A percentile compares a stretch with the other conserved stretches of the same genome.
These are phyloP conservation scores for Colletotrichum sp. DNA, from an alignment of 2,329 filamentous ascomycete species.

Conservation along the genomic window DNA sequence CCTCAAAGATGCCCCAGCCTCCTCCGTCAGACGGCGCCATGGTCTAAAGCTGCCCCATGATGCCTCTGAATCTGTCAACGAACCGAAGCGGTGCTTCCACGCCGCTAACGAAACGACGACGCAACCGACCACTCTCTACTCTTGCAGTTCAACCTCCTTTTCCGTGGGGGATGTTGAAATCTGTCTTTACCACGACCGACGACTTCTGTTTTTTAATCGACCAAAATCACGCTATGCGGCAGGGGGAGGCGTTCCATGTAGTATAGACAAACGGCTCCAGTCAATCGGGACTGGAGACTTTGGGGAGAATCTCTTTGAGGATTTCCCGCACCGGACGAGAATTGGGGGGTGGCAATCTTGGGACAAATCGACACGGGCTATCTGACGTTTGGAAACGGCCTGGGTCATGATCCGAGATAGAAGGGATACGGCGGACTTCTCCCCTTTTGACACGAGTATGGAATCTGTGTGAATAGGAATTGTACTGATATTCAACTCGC, in stretches of 20 bases:
- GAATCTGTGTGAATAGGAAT: conserved; percentile 15
- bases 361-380: not conserved
- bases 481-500: conserved; percentile 13
- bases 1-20: conserved; percentile 31
- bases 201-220: not conserved
- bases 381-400: not conserved
- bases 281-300: not conserved
- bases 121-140: conserved; percentile 19
- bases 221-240: not conserved
- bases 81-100: not conserved
- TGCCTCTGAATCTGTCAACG: not conserved
- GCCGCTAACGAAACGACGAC: not conserved
- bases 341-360: not conserved
- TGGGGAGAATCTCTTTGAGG: not conserved
- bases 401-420: not conserved
- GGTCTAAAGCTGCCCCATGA: conserved; percentile 26
- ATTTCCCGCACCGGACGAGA: not conserved
- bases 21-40: conserved; percentile 34
- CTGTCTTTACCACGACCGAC: conserved; percentile 2
- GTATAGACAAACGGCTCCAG: conserved; percentile 7
- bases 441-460: not conserved
- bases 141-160: not conserved
- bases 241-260: conserved; percentile 21
- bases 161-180: not conserved
- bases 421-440: not conserved